phyloP scores from a whole-genome alignment of 306 rosid genomes.

The Trifolium fragiferum region DNA sequence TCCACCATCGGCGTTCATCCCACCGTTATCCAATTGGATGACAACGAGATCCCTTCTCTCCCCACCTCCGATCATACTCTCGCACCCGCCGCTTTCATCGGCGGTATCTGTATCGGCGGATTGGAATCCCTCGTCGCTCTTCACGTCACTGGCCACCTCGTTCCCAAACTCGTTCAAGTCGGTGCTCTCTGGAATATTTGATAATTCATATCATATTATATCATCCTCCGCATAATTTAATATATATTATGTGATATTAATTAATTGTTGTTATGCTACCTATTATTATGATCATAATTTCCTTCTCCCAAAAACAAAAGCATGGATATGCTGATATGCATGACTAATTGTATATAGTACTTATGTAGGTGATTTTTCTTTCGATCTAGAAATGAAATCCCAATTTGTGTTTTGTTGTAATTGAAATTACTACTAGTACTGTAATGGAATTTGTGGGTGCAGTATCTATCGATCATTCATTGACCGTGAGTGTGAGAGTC shows the following conservation, averaged over 20 bases:
- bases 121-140: conserved; percentile 90
- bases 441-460: background rate
- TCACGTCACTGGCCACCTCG: conserved; percentile 88
- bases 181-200: conserved; percentile 76
- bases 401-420: conserved; percentile 16
- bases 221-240: background rate
- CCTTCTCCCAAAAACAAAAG: background rate
- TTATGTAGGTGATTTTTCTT: background rate
- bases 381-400: background rate
- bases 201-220: background rate
- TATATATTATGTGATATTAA: background rate
- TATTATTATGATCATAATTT: background rate
- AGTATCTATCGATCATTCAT: too few relatives aligned
- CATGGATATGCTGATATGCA: background rate
- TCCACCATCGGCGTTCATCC: conserved; percentile 86
- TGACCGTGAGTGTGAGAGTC: too few relatives aligned
- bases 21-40: conserved; percentile 86
- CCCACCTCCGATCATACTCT: conserved; percentile 24
- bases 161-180: conserved; percentile 79
- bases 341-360: conserved; percentile 37
- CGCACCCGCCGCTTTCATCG: conserved; percentile 78
- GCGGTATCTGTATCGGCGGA: conserved; percentile 83
- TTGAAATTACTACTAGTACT: conserved; percentile 8
- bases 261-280: background rate
- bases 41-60: conserved; percentile 78